These are phyloP conservation scores for Aphanocladium album DNA, from an alignment of 2,329 filamentous ascomycete genomes.

Conservation along the genomic window DNA sequence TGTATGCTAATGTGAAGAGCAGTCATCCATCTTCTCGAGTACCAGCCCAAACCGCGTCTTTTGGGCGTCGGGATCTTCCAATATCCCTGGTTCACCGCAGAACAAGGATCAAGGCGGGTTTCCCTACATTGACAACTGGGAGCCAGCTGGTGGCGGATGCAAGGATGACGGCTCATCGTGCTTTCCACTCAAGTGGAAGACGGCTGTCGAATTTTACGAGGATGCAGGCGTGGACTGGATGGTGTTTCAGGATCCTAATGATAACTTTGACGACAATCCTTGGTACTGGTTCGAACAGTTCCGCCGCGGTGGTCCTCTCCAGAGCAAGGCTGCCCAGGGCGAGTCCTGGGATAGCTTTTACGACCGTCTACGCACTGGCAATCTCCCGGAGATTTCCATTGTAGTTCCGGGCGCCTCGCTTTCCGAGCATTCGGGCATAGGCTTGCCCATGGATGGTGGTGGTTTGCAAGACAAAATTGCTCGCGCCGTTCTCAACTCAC, in stretches of 20 bases:
- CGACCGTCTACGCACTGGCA: conserved; percentile 41
- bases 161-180: conserved; percentile 41
- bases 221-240: conserved; percentile 45
- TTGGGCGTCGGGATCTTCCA: conserved; percentile 46
- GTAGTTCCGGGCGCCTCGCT: conserved; percentile 42
- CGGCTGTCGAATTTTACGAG: conserved; percentile 43
- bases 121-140: conserved; percentile 46
- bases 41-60: conserved; percentile 50
- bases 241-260: conserved; percentile 40
- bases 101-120: conserved; percentile 35
- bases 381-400: conserved; percentile 46
- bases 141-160: conserved; percentile 35
- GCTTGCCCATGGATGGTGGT: conserved; percentile 45
- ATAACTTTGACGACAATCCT: conserved; percentile 52
- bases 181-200: conserved; percentile 51
- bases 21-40: conserved; percentile 38
- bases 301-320: conserved; percentile 39
- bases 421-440: conserved; percentile 49
- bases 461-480: conserved; percentile 51
- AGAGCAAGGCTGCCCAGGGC: conserved; percentile 42
- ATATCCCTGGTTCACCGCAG: conserved; percentile 42
- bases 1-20: conserved; percentile 28
- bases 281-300: conserved; percentile 50
- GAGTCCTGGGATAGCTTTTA: conserved; percentile 47
- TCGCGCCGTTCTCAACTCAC: conserved; percentile 44